Conservation (phyloP, 2,329 filamentous ascomycete genomes). For the Beauveria bassiana region DNA sequence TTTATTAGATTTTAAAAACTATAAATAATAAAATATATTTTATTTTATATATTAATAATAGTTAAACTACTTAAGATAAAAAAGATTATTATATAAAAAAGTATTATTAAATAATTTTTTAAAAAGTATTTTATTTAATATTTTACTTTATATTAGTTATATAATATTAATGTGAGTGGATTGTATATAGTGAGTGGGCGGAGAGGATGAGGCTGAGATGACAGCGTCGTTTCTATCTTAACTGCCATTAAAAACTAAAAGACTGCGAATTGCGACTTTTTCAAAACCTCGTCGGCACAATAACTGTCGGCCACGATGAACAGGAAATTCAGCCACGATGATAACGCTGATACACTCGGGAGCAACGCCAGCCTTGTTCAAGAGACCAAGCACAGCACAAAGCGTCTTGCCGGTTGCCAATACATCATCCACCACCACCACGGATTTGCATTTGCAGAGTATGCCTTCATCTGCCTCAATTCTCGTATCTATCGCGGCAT, state of each 20-base stretch:
- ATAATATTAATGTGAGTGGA: too few species aligned
- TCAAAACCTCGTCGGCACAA: constrained; percentile 43
- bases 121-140: too few species aligned
- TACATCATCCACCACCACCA: constrained; percentile 55
- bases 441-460: constrained; percentile 30
- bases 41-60: too few species aligned
- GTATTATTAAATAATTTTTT: too few species aligned
- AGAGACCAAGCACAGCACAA: constrained; percentile 41
- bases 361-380: constrained; percentile 35
- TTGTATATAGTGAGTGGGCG: too few species aligned
- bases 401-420: constrained; percentile 49
- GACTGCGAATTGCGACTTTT: constrained; percentile 39
- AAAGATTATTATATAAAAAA: too few species aligned
- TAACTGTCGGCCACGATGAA: constrained; percentile 41
- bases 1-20: too few species aligned
- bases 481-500: constrained; percentile 6
- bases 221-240: not conserved
- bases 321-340: constrained; percentile 50
- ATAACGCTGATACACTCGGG: constrained; percentile 37
- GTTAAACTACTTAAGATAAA: too few species aligned
- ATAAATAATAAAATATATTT: too few species aligned
- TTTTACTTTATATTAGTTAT: too few species aligned
- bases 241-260: constrained; percentile 35
- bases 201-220: too few species aligned
- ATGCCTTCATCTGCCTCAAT: constrained; percentile 43